Evolutionary conservation across 1,284 basidiomycete species (phyloP).

Genomic region (Athelia psychrophila): DNA sequence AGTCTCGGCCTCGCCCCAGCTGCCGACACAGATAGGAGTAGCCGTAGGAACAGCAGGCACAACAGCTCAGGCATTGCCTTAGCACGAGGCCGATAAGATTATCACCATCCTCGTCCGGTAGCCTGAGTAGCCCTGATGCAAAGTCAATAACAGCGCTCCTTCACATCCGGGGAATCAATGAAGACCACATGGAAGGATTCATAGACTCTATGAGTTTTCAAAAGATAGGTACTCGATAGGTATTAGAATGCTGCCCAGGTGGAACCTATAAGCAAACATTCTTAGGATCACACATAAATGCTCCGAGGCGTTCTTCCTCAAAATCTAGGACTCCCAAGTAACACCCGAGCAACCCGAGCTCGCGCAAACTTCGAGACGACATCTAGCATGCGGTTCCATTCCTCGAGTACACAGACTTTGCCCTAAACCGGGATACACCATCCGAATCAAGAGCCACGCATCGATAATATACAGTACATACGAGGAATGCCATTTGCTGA

Average conservation of each 20-base stretch:
- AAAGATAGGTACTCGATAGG: constrained; percentile 18
- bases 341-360: constrained; percentile 21
- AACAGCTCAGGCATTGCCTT: not conserved
- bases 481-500: constrained; percentile 22
- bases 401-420: constrained; percentile 20
- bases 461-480: constrained; percentile 35
- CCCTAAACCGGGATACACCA: constrained; percentile 26
- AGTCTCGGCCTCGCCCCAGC: too few relatives aligned
- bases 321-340: constrained; percentile 16
- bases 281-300: constrained; percentile 12
- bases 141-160: not conserved
- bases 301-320: constrained; percentile 13
- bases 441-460: constrained; percentile 20
- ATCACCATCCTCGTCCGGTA: not conserved
- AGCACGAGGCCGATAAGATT: constrained; percentile 1
- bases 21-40: too few relatives aligned
- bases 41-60: not conserved
- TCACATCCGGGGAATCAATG: constrained; percentile 17
- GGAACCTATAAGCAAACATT: constrained; percentile 25
- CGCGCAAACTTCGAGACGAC: constrained; percentile 18
- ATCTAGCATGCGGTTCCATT: constrained; percentile 16
- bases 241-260: constrained; percentile 14
- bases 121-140: not conserved
- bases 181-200: constrained; percentile 24
- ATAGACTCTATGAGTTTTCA: constrained; percentile 11